Evolutionary conservation across 257 asterid species (phyloP), one percentile per base, ranked within the genome.

Genomic region (Striga asiatica): DNA sequence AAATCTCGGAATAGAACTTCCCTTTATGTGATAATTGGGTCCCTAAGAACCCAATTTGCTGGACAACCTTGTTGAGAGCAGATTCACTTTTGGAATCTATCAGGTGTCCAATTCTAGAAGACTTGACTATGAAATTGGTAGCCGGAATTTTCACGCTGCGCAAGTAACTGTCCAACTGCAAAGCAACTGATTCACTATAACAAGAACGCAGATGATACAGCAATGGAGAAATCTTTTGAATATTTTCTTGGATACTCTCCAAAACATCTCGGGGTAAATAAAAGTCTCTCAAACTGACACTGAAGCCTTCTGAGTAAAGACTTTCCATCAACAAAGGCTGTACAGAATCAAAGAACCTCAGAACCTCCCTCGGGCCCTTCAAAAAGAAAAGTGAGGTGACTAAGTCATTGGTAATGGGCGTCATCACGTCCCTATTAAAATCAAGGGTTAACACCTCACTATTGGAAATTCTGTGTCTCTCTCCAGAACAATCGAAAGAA

Each of bases 11-110:
- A 46, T 92, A 92, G 62, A 82, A 82, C 64, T 85, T 85, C 17
- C 95, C 98, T 68, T 54, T 76, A 43, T 77, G 69, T 4, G 93
- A 71, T 35, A 92, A 65, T 31, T 92, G 98, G 50, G 81, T 19
- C 13, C 98, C 98, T 60, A 87, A 55, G 71, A 84, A 92, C 3
- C 94, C 98, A 63, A 88, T 74, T 67, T 92, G 98, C 66, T 92
- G 97, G 68, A 88, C 94, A 27, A 92, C 95, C 78, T 88, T 92
- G 76, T 56, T 76, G 19, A 89, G 70, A 64, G 94, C 91, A 56
- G 97, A 88, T 63, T 92, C 98, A 69, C 98, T 92, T 66, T 81
- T 87, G 46, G 94, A 78, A 53, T 92, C 98, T 46, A 88, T 70
- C 1, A 92, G 71, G 58, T 62, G 56, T 27, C 97, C 93, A n/a